Evolutionary conservation across 768 basidiomycete genomes (phyloP).

Genomic region (Mycena haematopus): DNA sequence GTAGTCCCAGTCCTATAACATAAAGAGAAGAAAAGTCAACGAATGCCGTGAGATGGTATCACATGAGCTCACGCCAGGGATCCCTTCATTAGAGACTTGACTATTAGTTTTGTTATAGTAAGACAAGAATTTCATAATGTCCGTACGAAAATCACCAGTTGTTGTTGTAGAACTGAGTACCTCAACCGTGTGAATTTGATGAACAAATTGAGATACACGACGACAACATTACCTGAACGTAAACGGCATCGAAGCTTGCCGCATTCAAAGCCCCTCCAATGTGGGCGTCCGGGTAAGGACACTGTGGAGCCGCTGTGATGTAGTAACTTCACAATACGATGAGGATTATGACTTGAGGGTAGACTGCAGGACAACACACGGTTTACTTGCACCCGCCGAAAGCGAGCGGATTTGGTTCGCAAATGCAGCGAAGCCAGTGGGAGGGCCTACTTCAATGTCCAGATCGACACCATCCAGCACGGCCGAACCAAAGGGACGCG

Average conservation of each 20-base stretch:
- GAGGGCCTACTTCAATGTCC: slow-evolving; percentile 70
- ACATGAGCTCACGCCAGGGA: background rate
- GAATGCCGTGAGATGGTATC: slow-evolving; percentile 13
- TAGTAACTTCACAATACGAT: slow-evolving; percentile 53
- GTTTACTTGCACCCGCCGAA: slow-evolving; percentile 54
- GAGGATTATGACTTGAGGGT: background rate
- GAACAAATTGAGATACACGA: slow-evolving; percentile 3
- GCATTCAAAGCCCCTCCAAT: slow-evolving; percentile 62
- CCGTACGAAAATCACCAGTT: slow-evolving; percentile 42
- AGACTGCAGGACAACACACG: slow-evolving; percentile 38
- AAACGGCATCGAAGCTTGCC: slow-evolving; percentile 72
- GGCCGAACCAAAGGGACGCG: slow-evolving; percentile 70
- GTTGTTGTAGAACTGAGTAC: slow-evolving; percentile 51
- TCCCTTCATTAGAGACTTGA: background rate
- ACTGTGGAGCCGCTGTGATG: slow-evolving; percentile 64
- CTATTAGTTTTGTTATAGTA: slow-evolving; percentile 3
- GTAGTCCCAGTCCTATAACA: slow-evolving; percentile 55
- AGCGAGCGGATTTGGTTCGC: slow-evolving; percentile 58
- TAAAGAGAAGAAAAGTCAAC: slow-evolving; percentile 23
- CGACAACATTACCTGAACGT: slow-evolving; percentile 69
- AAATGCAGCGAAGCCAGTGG: slow-evolving; percentile 57
- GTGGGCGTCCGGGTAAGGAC: slow-evolving; percentile 72
- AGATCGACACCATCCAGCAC: slow-evolving; percentile 76
- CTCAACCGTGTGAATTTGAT: slow-evolving; percentile 7
- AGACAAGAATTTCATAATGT: background rate